A percentile compares a stretch with the other conserved stretches of the same genome.
phyloP scores from a whole-genome alignment of 176 grass and related monocot genomes.

The Hordeum marinum region DNA sequence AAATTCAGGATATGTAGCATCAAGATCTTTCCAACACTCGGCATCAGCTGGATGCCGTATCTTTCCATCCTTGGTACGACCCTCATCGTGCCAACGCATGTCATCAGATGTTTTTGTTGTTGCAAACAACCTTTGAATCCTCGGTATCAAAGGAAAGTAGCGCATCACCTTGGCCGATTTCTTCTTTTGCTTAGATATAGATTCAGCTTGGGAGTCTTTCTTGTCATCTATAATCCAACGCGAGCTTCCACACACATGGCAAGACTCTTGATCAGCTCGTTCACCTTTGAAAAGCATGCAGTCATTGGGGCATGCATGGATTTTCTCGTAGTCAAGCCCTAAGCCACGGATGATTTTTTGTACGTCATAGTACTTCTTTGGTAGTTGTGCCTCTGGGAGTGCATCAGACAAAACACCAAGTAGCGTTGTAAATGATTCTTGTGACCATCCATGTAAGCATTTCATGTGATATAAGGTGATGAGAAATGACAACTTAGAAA shows the following conservation, averaged over 20 bases:
- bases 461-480: conserved; percentile 3
- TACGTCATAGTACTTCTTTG: background rate
- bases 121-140: conserved; percentile 16
- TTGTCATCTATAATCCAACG: background rate
- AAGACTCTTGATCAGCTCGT: background rate
- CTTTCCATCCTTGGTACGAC: background rate
- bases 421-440: background rate
- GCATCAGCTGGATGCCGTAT: background rate
- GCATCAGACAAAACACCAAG: background rate
- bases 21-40: background rate
- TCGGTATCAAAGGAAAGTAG: conserved; percentile 29
- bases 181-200: background rate
- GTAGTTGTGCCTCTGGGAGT: conserved; percentile 7
- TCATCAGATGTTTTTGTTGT: background rate
- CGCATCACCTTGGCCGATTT: conserved; percentile 19
- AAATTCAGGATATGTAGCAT: background rate
- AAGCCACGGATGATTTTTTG: conserved; percentile 14
- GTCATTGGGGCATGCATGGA: conserved; percentile 29
- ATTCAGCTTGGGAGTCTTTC: background rate
- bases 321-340: conserved; percentile 14
- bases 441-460: background rate
- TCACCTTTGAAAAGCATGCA: background rate
- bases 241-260: background rate
- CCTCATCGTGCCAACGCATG: conserved; percentile 17
- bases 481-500: background rate